Evolutionary conservation across 176 grass and related monocot genomes (phyloP), one percentile per base, ranked within the genome.

Genomic region (Pontederia paniculata): DNA sequence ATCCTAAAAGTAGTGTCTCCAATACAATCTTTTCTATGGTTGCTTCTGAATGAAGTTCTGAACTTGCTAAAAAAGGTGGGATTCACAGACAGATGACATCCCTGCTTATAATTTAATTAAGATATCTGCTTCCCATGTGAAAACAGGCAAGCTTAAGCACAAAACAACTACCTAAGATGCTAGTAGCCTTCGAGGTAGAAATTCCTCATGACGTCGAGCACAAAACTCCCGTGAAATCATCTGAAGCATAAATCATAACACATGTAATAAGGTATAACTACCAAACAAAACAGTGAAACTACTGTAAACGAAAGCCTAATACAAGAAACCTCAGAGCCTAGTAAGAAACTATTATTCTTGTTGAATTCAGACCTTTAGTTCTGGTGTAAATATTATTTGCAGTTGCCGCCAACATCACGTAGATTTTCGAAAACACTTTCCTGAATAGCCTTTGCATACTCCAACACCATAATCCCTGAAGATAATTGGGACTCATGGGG

Each of bases 171-270:
- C 93, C 86, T 98, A 86, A 51, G 80, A 83, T 74, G 87, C 67
- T 57, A 98, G 23, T 66, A 81, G 77, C 76, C 78, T 91, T 44
- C 83, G 80, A 48, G 93, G 82, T 37, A 84, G 68, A 75, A 84
- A 98, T 56, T 98, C 87, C 15, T 98, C 87, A 64, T 98, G 83
- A 17, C 73, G 74, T 9, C 62, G 81, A 65, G 83, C 84, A 84
- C 93, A 98, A 65, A 98, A 98, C 50, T 91, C 86, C 93, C 93
- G 91, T 13, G 77, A 98, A 63, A 98, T 58, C 64, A 98, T 91
- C 93, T 98, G 62, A 49, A 57, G n/a, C 51, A 50, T 41, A 59
- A n/a, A 5, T 12, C 3, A 58, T 37, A 31, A 58, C 0, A 16
- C 73, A 37, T 37, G 28, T 37, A 37, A 37, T 64, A 44, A 75